phyloP scores from a whole-genome alignment of 768 basidiomycete genomes.

The Pisolithus microcarpus region DNA sequence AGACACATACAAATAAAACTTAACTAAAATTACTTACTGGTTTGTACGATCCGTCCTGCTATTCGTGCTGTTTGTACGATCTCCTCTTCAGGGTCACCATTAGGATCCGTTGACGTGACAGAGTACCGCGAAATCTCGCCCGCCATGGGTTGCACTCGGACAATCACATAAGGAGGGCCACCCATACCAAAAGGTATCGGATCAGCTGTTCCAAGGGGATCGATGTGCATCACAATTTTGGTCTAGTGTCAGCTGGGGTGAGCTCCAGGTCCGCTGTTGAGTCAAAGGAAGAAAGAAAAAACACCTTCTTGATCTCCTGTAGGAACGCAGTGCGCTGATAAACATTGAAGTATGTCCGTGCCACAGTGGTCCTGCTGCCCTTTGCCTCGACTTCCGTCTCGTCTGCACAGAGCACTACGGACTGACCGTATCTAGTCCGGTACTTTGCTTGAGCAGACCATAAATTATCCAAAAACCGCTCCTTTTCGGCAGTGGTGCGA shows the following conservation, averaged over 20 bases:
- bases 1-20: background rate
- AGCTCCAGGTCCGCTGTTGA: conserved; percentile 1
- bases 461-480: conserved; percentile 78
- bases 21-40: conserved; percentile 48
- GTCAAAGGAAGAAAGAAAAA: conserved; percentile 4
- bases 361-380: conserved; percentile 53
- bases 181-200: conserved; percentile 68
- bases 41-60: conserved; percentile 70
- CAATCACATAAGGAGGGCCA: conserved; percentile 68
- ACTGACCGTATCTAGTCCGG: conserved; percentile 64
- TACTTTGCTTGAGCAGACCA: conserved; percentile 85
- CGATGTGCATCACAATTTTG: conserved; percentile 84
- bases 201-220: conserved; percentile 67
- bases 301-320: conserved; percentile 72
- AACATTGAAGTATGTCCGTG: conserved; percentile 84
- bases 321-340: conserved; percentile 78
- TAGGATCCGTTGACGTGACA: conserved; percentile 66
- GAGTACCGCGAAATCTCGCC: conserved; percentile 77
- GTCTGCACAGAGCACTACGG: conserved; percentile 61
- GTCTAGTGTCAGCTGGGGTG: conserved; percentile 40
- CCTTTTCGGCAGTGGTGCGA: conserved; percentile 61
- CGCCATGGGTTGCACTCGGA: conserved; percentile 76
- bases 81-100: conserved; percentile 72
- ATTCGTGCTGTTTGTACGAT: conserved; percentile 73
- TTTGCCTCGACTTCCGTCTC: conserved; percentile 72